Percentiles rank a stretch among this genome's conserved stretches.
phyloP scores from a whole-genome alignment of 129 eudicot genomes.

The Tanacetum coccineum region DNA sequence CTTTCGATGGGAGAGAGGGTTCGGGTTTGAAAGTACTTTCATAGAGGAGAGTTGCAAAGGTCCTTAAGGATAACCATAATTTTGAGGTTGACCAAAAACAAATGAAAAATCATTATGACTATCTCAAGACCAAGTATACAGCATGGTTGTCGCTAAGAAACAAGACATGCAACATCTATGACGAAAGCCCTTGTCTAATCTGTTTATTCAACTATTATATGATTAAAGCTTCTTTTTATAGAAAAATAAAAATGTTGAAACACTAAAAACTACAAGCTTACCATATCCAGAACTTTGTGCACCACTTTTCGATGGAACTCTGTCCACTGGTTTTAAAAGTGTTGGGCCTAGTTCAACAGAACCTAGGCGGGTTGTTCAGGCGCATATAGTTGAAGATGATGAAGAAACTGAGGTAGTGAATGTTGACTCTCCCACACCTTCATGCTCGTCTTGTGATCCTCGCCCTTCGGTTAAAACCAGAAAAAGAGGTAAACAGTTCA shows the following conservation, averaged over 20 bases:
- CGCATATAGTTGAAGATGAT: neutral
- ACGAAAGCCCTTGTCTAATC: neutral
- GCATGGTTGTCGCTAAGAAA: constrained; percentile 16
- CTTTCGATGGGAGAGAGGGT: constrained; percentile 14
- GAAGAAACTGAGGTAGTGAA: neutral
- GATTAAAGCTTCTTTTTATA: neutral
- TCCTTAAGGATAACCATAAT: constrained; percentile 11
- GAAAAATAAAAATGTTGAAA: constrained; percentile 19
- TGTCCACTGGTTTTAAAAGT: neutral
- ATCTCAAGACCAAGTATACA: constrained; percentile 9
- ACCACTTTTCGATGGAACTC: constrained; percentile 18
- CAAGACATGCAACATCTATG: constrained; percentile 8
- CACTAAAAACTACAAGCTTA: constrained; percentile 8
- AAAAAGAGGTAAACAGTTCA: neutral
- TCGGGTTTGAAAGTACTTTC: constrained; percentile 7
- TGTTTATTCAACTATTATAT: neutral
- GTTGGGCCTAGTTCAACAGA: neutral
- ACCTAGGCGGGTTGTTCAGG: neutral
- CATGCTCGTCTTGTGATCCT: neutral
- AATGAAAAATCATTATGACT: constrained; percentile 17
- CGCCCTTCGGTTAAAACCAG: too few species aligned
- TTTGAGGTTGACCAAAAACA: constrained; percentile 12
- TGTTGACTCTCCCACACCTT: neutral
- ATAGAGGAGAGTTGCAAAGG: constrained; percentile 13
- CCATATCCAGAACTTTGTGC: constrained; percentile 19